A percentile compares a stretch with the other conserved stretches of the same genome.
These are phyloP conservation scores for Aegilops sharonensis DNA, from an alignment of 176 grass and related monocot species.

Conservation along the genomic window DNA sequence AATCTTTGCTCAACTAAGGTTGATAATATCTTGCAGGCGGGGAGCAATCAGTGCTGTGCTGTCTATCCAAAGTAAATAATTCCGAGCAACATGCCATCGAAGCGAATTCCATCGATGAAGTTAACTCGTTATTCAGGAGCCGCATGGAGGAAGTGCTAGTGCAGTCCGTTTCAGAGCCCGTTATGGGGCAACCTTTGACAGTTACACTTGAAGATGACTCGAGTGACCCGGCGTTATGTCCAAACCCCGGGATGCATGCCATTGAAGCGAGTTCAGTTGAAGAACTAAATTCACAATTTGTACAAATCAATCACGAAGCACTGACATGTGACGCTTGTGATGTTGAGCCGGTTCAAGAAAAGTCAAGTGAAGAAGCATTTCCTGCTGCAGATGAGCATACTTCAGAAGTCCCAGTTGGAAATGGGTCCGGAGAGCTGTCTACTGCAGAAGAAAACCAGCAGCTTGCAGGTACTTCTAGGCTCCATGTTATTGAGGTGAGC, in stretches of 20 bases:
- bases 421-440: neutral
- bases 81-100: neutral
- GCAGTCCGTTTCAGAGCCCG: conserved; percentile 39
- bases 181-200: conserved; percentile 20
- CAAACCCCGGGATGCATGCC: neutral
- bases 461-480: neutral
- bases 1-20: conserved; percentile 18
- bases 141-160: conserved; percentile 41
- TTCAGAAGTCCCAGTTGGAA: neutral
- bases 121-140: conserved; percentile 39
- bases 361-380: conserved; percentile 11
- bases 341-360: conserved; percentile 17
- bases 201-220: conserved; percentile 16
- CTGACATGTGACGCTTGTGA: neutral
- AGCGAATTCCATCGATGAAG: conserved; percentile 25
- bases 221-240: neutral
- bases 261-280: conserved; percentile 34
- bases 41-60: neutral
- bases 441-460: neutral
- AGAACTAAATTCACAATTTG: conserved; percentile 23
- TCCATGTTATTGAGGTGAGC: conserved; percentile 27
- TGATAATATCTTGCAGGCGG: conserved; percentile 21
- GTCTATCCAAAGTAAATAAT: conserved; percentile 18
- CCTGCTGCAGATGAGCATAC: conserved; percentile 7
- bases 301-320: conserved; percentile 21